Base-by-base conservation (phyloP, 1,284 basidiomycete genomes). In the Tranzscheliella williamsii region DNA sequence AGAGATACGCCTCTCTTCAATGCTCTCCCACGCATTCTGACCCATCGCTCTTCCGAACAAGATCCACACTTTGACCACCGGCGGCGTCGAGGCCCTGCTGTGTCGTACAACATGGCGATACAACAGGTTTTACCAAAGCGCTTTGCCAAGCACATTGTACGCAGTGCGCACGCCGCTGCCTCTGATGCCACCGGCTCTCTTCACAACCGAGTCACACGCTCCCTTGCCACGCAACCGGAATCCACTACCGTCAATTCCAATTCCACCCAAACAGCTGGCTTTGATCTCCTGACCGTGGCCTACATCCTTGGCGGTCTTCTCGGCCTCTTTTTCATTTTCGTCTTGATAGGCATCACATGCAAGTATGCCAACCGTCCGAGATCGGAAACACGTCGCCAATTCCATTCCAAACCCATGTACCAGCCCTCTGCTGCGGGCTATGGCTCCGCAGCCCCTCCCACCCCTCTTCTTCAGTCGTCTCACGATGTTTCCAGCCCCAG, bases 341-440 rank as follows among this genome's bases (percentile, higher is more conserved):
- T 62, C 12, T 45, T 58, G 15, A 47, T 67, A 32, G 54, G 58
- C 26, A 37, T 57, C 45, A 55, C 55, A 13, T 54, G 49, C 53
- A 62, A 63, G 34, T 51, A 36, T 7, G 49, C 42, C 26, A 67
- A 67, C 27, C 38, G 44, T 9, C 64, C 64, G 16, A 41, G 47
- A 24, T 33, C 50, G 22, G 44, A 53, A 22, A 32, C 26, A 9
- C 50, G 47, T 4, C 43, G 41, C 3, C 46, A 42, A n/a, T 15
- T 6, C 22, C 17, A 47, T 16, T 17, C 29, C 12, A 54, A 50
- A 24, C 29, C 23, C 18, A 62, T 67, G 57, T 67, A 42, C 24
- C 58, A 67, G 41, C 64, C 64, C 13, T 67, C 64, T 2, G 64
- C 64, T 4, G 58, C 64, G 5, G 58, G 64, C 16, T 67, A 67